Base-by-base conservation (phyloP, 352 stramenopile genomes). In the Phytophthora uliginosa region DNA sequence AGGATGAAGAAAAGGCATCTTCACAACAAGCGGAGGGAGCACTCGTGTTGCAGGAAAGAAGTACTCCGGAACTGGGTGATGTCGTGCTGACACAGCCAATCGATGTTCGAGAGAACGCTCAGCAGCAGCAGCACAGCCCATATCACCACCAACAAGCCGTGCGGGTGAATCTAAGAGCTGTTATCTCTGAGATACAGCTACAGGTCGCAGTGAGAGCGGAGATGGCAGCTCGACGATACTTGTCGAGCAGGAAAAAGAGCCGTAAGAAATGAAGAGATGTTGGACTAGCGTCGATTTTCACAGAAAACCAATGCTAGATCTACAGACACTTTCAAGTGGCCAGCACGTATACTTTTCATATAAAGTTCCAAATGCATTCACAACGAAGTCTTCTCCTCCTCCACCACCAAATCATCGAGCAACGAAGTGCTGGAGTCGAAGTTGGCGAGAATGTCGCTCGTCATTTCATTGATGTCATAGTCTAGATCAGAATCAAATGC, bases 401-500 rank as follows among this genome's bases (percentile, higher is more conserved):
- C 34, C 34, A 15, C 34, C 34, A 6, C 34, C 34, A 42, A 42
- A 15, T 42, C 12, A 42, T 42, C 6, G 8, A 4, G 1, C 34
- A 42, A 42, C 6, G 34, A 42, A 10, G 34, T 42, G 34, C 34
- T 42, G 34, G 34, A 42, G 34, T 15, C 12, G 34, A 42, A 42
- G 34, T 42, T 42, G 34, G 34, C 34, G 34, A 42, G 34, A 42
- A 42, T 42, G 34, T 42, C 34, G 34, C 34, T 42, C 34, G 34
- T 42, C 34, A 42, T 42, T 42, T 42, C 34, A 42, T 42, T 6
- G 4, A 42, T 42, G 12, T 42, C 34, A 42, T 42, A 42, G 34
- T 42, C 34, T 42, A 61, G 54, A 20, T 61, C 54, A 4, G 20
- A 24, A n/a, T 61, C 54, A n/a, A 61, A 50, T 7, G 45, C 20